Evolutionary conservation across 305 asterid genomes (phyloP), one percentile per base, ranked within the genome.

Genomic region (Fraxinus paxiana): DNA sequence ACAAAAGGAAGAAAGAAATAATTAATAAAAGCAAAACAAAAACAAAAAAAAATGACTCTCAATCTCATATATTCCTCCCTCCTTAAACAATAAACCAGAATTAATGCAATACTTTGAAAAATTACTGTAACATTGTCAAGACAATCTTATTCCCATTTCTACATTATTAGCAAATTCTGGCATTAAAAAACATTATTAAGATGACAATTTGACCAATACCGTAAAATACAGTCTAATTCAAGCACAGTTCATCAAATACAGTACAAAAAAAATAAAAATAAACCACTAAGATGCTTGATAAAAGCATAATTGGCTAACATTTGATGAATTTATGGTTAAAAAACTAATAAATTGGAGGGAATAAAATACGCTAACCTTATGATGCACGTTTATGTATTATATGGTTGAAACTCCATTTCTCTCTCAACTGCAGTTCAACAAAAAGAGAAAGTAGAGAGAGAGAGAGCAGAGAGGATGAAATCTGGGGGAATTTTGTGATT

Each of bases 391-490:
- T 72, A 83, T 59, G 77, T 20, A 30, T 77, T 56, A 41, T 76
- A 77, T 2, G 82, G 26, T 48, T 72, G 59, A 54, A 77, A 63
- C 80, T 77, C 85, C 82, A 79, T 83, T 20, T 17, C 17, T 75
- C 15, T 51, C 10, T 6, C 3, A 65, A 34, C 54, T n/a, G 83
- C 48, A 65, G 77, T 31, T 75, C 20, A 56, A 56, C 22, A n/a
- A 17, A 38, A 38, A 2, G 4, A 17, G 26, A 1, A 73, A 31
- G 17, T 2, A 7, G 61, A 4, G 8, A 12, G 51, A 20, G 59
- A 12, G 54, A 15, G 28, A 17, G 26, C 26, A 20, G 28, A 56
- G 28, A 20, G 13, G 80, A 59, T 72, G 77, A 77, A 43, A 41
- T 15, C 12, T 13, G 81, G 80, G 80, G 65, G 30, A 69, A 12